These are phyloP conservation scores for Sclerotinia spermophila DNA, from an alignment of 2,329 filamentous ascomycete genomes.

Conservation along the genomic window DNA sequence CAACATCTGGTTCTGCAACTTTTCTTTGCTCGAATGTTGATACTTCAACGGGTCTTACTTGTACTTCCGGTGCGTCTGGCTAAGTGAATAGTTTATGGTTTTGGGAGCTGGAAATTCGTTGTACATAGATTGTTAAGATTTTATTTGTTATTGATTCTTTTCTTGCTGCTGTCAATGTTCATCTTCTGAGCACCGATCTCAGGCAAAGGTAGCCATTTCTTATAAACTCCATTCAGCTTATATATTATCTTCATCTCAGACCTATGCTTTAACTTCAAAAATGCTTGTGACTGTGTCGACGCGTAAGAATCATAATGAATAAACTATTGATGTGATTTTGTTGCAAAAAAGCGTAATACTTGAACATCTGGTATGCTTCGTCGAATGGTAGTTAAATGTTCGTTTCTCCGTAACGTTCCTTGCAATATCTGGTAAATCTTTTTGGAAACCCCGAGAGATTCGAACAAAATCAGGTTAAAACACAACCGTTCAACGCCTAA, in stretches of 20 bases:
- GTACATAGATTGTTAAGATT: background rate
- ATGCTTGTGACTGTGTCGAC: background rate
- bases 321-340: background rate
- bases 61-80: slow-evolving; percentile 39
- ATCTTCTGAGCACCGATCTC: background rate
- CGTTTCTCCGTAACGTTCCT: background rate
- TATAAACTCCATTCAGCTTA: background rate
- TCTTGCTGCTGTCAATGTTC: background rate
- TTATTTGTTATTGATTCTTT: background rate
- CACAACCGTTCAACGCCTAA: too few species aligned
- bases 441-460: too few species aligned
- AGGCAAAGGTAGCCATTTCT: too few species aligned
- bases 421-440: too few species aligned
- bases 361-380: background rate
- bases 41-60: slow-evolving; percentile 35
- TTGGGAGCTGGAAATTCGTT: background rate
- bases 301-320: background rate
- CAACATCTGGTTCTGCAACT: slow-evolving; percentile 37
- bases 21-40: slow-evolving; percentile 39
- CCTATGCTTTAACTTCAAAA: too few species aligned
- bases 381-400: background rate
- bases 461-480: background rate
- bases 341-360: background rate
- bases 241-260: background rate
- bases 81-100: slow-evolving; percentile 19